Evolutionary conservation across 306 rosid species (phyloP).

Genomic region (Cicer chorassanicum): DNA sequence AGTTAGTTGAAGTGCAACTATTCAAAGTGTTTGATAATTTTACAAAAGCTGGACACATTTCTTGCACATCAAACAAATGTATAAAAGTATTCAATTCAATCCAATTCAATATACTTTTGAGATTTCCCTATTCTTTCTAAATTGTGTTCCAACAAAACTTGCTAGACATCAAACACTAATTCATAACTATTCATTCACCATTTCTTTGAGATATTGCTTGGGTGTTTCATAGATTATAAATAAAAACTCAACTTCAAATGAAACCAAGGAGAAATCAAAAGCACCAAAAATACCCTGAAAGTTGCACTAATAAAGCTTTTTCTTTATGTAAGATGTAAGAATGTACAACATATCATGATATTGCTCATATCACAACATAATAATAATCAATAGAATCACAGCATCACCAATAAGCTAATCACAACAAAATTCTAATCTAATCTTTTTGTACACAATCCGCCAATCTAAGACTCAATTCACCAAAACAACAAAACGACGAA

Average conservation of each 20-base stretch:
- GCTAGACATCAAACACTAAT: no score
- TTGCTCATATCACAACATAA: constrained; percentile 38
- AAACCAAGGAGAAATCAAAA: neutral
- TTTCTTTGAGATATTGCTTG: neutral
- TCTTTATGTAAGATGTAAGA: constrained; percentile 29
- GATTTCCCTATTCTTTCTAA: no score
- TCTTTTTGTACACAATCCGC: constrained; percentile 43
- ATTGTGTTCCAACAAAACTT: no score
- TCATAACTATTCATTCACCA: neutral
- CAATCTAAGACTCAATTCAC: constrained; percentile 6
- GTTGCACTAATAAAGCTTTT: neutral
- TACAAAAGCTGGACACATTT: no score
- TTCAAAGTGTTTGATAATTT: no score
- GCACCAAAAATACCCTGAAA: neutral
- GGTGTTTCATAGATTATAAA: neutral
- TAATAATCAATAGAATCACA: constrained; percentile 38
- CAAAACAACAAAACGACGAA: constrained; percentile 45
- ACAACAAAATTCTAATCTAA: constrained; percentile 34
- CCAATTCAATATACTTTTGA: no score
- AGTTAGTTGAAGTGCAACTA: no score
- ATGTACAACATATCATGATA: constrained; percentile 45
- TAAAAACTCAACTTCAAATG: neutral
- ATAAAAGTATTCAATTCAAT: no score
- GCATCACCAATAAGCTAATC: neutral
- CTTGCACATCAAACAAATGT: no score